Percentiles rank a stretch among this genome's conserved stretches.
These are phyloP conservation scores for Plasmodium vivax DNA, from an alignment of 169 alveolate species.

Conservation along the genomic window DNA sequence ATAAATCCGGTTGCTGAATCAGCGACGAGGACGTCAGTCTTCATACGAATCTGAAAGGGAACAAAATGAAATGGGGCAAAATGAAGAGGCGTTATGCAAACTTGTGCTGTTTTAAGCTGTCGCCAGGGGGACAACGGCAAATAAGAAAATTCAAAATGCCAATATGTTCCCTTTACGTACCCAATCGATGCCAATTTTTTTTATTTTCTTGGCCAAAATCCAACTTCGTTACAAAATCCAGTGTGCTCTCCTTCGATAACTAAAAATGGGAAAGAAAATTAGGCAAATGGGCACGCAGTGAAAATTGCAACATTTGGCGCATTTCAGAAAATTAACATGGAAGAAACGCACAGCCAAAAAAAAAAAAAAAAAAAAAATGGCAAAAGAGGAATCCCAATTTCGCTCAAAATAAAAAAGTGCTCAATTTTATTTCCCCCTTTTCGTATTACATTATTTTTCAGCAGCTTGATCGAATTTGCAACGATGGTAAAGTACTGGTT, in stretches of 20 bases:
- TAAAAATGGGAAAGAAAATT: constrained; percentile 1
- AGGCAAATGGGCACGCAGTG: not conserved
- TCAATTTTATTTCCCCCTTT: not conserved
- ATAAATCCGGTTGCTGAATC: not conserved
- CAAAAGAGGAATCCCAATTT: not conserved
- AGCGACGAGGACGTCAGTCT: not conserved
- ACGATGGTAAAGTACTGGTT: constrained; percentile 57
- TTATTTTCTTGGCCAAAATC: constrained; percentile 65
- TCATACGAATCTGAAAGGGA: constrained; percentile 27
- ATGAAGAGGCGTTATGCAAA: not conserved
- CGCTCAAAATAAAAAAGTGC: not conserved
- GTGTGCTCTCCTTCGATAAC: constrained; percentile 68
- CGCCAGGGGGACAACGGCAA: not conserved
- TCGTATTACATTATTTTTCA: constrained; percentile 59
- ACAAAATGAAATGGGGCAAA: not conserved
- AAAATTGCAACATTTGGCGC: not conserved
- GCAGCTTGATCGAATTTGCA: constrained; percentile 48
- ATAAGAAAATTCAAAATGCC: not conserved
- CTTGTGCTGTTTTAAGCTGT: not conserved
- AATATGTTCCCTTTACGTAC: constrained; percentile 16
- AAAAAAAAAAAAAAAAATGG: not conserved
- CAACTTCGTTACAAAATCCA: constrained; percentile 57
- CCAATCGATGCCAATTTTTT: constrained; percentile 60
- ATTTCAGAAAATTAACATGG: not conserved
- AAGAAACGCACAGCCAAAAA: not conserved